phyloP scores from a whole-genome alignment of 2,329 filamentous ascomycete genomes.

The Hypoxylon sp. region DNA sequence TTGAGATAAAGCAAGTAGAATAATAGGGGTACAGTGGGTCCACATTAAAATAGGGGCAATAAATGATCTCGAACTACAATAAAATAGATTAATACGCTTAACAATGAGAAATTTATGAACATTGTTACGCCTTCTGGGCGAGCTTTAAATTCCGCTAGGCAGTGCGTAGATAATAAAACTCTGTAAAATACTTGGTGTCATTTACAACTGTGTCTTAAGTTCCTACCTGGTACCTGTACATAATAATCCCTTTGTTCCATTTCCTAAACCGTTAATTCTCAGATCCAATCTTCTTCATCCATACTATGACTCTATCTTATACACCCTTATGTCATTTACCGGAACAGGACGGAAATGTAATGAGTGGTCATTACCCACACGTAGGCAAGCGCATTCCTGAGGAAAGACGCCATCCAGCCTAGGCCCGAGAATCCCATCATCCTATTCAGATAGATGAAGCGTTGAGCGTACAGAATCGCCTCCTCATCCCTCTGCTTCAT shows the following conservation, averaged over 20 bases:
- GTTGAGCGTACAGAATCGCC: constrained; percentile 14
- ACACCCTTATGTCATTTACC: background rate
- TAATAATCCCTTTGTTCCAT: background rate
- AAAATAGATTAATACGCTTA: too few species aligned
- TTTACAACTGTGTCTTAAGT: too few species aligned
- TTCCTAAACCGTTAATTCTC: background rate
- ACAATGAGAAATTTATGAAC: too few species aligned
- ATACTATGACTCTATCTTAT: background rate
- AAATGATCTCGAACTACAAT: background rate
- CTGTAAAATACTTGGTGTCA: too few species aligned
- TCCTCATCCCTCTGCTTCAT: constrained; percentile 24
- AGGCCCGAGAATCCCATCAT: constrained; percentile 19
- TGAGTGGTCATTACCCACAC: constrained; percentile 14
- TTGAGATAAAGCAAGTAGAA: too few species aligned
- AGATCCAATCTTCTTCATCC: background rate
- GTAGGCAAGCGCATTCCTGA: constrained; percentile 14
- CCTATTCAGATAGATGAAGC: constrained; percentile 17
- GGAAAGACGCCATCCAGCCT: constrained; percentile 15
- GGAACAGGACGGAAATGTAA: constrained; percentile 1
- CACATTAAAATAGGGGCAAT: background rate
- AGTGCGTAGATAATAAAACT: too few species aligned
- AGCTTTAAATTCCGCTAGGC: too few species aligned
- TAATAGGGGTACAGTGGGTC: background rate
- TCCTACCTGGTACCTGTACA: background rate
- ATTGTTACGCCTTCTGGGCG: too few species aligned